These are phyloP conservation scores for Nannochloropsis gaditana DNA, from an alignment of 108 stramenopile genomes.

Conservation along the genomic window DNA sequence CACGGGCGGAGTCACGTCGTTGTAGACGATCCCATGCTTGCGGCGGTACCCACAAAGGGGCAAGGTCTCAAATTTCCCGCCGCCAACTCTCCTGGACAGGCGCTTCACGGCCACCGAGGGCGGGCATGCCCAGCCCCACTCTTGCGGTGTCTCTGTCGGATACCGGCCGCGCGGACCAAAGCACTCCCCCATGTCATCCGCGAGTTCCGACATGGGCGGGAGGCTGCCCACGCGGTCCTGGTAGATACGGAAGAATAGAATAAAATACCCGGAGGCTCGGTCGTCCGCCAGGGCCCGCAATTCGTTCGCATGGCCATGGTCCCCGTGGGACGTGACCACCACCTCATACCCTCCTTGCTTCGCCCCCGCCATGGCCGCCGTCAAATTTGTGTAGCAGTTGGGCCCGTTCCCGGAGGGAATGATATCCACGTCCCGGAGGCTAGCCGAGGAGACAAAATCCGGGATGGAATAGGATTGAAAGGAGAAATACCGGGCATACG, in stretches of 20 bases:
- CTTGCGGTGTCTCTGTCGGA: slow-evolving; percentile 3
- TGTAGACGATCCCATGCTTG: slow-evolving; percentile 17
- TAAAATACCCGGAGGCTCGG: slow-evolving; percentile 18
- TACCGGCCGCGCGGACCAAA: neutral
- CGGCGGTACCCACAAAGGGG: slow-evolving; percentile 22
- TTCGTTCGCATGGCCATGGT: slow-evolving; percentile 23
- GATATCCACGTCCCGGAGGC: slow-evolving; percentile 17
- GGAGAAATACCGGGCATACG: slow-evolving; percentile 24
- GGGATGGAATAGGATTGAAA: slow-evolving; percentile 22
- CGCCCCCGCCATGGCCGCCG: neutral
- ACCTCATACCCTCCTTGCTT: slow-evolving; percentile 20
- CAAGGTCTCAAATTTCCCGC: neutral
- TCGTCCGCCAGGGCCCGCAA: slow-evolving; percentile 23
- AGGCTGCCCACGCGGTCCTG: slow-evolving; percentile 14
- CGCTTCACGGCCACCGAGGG: slow-evolving; percentile 1
- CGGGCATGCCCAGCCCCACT: slow-evolving; percentile 30
- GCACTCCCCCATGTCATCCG: neutral
- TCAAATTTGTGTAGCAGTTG: slow-evolving; percentile 24
- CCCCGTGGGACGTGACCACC: slow-evolving; percentile 23
- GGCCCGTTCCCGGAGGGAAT: neutral
- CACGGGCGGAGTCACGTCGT: neutral
- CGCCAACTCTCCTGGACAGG: neutral
- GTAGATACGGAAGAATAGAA: slow-evolving; percentile 29
- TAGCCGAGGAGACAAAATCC: slow-evolving; percentile 10
- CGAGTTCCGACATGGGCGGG: neutral